Evolutionary conservation across 2,329 filamentous ascomycete species (phyloP), one percentile per base, ranked within the genome.

Genomic region (Apiospora saccharicola): DNA sequence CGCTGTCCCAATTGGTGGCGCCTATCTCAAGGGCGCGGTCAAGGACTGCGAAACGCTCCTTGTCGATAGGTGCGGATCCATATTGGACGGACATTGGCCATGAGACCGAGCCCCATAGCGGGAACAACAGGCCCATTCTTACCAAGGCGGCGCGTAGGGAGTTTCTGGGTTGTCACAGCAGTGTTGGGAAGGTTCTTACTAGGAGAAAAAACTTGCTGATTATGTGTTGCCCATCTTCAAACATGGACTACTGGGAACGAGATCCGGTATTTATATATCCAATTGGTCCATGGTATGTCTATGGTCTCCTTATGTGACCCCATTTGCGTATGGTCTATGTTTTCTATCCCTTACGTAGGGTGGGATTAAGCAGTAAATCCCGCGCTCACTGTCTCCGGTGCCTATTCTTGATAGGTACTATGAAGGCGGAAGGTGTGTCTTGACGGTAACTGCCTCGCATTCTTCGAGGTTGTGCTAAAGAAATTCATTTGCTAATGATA

Each of bases 121-220:
- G 53, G 53, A 24, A 64, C 53, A 4, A 6, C 6, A 26, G 53
- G 26, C 2, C 53, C 53, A 10, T 64, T 22, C 19, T 64, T 64
- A 7, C 53, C 53, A 4, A 80, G 70, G 13, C 34, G 53, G 26
- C 53, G 26, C 22, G 44, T 47, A 22, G 16, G 44, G 44, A 47
- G 22, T 16, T 22, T 47, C 44, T 47, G 44, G 16, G 19, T 3
- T 47, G 44, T 1, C 44, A 47, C 22, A 7, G 16, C 16, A 16
- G 16, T 47, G 16, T 47, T 47, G 6, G 44, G 7, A 4, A 5
- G 44, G 22, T 1, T 22, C 16, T 47, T 16, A 22, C 16, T 22
- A 16, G 22, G 44, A 10, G 8, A 37, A 47, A 47, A 2, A 12
- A 12, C 43, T 44, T 44, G 43, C 43, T 44, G 43, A 44, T 44